Evolutionary conservation across 345 rosid species (phyloP).

Genomic region (Angophora floribunda): DNA sequence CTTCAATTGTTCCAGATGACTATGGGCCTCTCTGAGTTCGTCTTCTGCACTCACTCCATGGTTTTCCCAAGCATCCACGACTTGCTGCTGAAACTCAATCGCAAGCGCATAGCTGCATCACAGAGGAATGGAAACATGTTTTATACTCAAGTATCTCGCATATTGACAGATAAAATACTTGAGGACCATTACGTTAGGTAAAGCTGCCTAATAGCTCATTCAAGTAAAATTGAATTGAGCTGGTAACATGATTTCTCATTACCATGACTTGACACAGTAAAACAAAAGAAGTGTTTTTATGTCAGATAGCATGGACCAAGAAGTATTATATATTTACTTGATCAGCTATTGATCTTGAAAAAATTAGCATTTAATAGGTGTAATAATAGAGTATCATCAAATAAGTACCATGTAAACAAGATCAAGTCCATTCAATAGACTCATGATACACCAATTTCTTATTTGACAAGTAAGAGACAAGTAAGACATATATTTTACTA

Average conservation of each 20-base stretch:
- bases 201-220: not conserved
- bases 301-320: not conserved
- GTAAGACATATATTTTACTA: not conserved
- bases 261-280: not conserved
- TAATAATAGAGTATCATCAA: not conserved
- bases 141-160: not conserved
- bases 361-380: not conserved
- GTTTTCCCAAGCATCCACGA: conserved; percentile 68
- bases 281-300: not conserved
- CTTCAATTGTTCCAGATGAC: conserved; percentile 50
- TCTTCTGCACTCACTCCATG: conserved; percentile 61
- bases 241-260: not conserved
- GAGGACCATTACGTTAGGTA: not conserved
- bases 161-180: not conserved
- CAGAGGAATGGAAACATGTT: not conserved
- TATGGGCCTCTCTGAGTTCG: conserved; percentile 54
- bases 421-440: not conserved
- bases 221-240: not conserved
- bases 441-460: not conserved
- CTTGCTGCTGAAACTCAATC: conserved; percentile 76
- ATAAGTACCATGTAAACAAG: not conserved
- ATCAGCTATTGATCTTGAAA: not conserved
- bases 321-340: not conserved
- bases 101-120: conserved; percentile 68
- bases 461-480: not conserved